phyloP scores from a whole-genome alignment of 2,329 filamentous ascomycete species.

The Calonectria montana region DNA sequence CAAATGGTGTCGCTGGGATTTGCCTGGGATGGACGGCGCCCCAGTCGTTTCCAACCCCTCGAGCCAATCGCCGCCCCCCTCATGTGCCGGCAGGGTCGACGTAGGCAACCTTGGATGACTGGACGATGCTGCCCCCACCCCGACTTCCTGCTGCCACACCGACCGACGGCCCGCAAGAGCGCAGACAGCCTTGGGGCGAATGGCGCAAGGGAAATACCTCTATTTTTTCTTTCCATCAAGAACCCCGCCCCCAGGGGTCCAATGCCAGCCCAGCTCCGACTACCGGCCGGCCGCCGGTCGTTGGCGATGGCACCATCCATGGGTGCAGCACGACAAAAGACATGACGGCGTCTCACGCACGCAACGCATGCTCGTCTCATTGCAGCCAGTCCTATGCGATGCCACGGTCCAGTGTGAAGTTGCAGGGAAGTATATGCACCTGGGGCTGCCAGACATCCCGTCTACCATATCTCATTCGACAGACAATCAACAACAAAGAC shows the following conservation, averaged over 20 bases:
- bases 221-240: constrained; percentile 9
- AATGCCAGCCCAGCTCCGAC: constrained; percentile 36
- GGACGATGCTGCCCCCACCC: constrained; percentile 35
- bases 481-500: background rate
- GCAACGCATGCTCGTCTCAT: background rate
- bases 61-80: constrained; percentile 30
- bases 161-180: constrained; percentile 43
- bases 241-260: background rate
- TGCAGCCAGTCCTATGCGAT: background rate
- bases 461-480: background rate
- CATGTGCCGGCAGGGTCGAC: constrained; percentile 19
- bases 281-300: constrained; percentile 42
- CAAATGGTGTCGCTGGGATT: constrained; percentile 41
- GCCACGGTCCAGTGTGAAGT: background rate
- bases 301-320: constrained; percentile 34
- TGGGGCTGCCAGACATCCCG: background rate
- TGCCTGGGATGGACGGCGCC: constrained; percentile 29
- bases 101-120: background rate
- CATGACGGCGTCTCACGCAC: constrained; percentile 5
- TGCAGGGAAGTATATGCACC: background rate
- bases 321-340: constrained; percentile 20
- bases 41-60: background rate
- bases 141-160: constrained; percentile 43
- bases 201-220: constrained; percentile 28
- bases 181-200: constrained; percentile 3